Conservation (phyloP, 2,329 filamentous ascomycete genomes). For the Fusarium pseudograminearum region DNA sequence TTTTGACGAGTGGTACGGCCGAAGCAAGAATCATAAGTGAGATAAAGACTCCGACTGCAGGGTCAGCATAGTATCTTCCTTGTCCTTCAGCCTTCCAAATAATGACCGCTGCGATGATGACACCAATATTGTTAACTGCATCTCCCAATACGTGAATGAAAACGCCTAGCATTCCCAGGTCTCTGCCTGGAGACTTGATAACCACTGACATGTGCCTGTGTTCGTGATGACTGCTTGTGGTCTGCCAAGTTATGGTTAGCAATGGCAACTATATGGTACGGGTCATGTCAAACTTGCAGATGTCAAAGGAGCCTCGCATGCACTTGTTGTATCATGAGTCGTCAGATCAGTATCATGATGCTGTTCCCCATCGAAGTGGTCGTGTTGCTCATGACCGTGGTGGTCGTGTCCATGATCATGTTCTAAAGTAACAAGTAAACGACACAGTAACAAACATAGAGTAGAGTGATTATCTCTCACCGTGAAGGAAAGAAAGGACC, state of each 20-base stretch:
- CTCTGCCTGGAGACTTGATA: slow-evolving; percentile 56
- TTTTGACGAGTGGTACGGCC: slow-evolving; percentile 71
- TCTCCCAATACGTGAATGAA: slow-evolving; percentile 79
- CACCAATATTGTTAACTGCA: slow-evolving; percentile 80
- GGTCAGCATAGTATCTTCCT: slow-evolving; percentile 77
- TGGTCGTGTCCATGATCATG: slow-evolving; percentile 58
- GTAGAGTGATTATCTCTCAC: slow-evolving; percentile 52
- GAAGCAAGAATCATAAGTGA: slow-evolving; percentile 78
- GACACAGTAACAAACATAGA: neutral
- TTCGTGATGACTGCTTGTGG: slow-evolving; percentile 55
- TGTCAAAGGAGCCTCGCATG: slow-evolving; percentile 28
- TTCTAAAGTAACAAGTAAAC: slow-evolving; percentile 31
- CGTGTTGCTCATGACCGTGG: slow-evolving; percentile 37
- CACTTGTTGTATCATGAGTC: slow-evolving; percentile 17
- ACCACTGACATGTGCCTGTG: slow-evolving; percentile 60
- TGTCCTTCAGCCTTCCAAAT: slow-evolving; percentile 74
- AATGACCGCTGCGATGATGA: slow-evolving; percentile 75
- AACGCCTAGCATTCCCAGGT: slow-evolving; percentile 79
- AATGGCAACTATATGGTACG: slow-evolving; percentile 5
- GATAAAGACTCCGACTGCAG: slow-evolving; percentile 75
- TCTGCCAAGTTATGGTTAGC: slow-evolving; percentile 32
- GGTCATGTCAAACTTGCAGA: slow-evolving; percentile 31
- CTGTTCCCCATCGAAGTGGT: slow-evolving; percentile 9
- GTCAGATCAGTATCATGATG: slow-evolving; percentile 18
- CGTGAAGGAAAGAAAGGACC: slow-evolving; percentile 73